Evolutionary conservation across 2,329 filamentous ascomycete species (phyloP), one percentile per base, ranked within the genome.

Genomic region (Meredithiella fracta): DNA sequence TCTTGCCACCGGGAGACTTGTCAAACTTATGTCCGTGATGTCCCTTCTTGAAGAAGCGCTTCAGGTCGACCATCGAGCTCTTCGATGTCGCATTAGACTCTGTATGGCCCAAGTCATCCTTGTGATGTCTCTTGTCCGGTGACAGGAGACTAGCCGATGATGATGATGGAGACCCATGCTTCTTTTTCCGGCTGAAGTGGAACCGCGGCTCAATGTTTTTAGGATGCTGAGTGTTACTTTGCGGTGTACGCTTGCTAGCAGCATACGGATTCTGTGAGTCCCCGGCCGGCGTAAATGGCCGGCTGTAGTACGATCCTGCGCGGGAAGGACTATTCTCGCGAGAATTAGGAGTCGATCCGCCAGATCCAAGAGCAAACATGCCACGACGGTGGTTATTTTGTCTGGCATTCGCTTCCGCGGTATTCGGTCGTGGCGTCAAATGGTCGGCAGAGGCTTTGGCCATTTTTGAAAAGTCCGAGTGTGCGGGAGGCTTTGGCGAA

Each of bases 51-150:
- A 98, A 94, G 67, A 98, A 98, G n/a, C 92, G 79, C 70, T 95
- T 96, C 59, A 98, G 70, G 63, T 97, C 91, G 2, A 86, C 83
- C 85, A 97, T 97, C 3, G 92, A 96, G 22, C 85, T 82, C 59
- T 86, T 80, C 53, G 62, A 58, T 7, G 60, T 56, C 23, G 63
- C 64, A 44, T 67, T 65, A 14, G 62, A 64, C 6, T 61, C 60
- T 1, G 61, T 55, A 22, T 57, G 55, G 2, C 38, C 47, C 25
- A 53, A 44, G 8, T 59, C 54, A 6, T 57, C 53, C n/a, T 57
- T 34, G 34, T 59, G 56, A 38, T 49, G 31, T 14, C 79, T 82
- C 20, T 81, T 75, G 53, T 64, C 67, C 64, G 69, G 76, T 31
- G 73, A 73, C 52, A 77, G 47, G 17, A 58, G 63, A 59, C 68